A percentile compares a stretch with the other conserved stretches of the same genome.
Evolutionary conservation across 768 basidiomycete species (phyloP).

Genomic region (Russula dissimulans): DNA sequence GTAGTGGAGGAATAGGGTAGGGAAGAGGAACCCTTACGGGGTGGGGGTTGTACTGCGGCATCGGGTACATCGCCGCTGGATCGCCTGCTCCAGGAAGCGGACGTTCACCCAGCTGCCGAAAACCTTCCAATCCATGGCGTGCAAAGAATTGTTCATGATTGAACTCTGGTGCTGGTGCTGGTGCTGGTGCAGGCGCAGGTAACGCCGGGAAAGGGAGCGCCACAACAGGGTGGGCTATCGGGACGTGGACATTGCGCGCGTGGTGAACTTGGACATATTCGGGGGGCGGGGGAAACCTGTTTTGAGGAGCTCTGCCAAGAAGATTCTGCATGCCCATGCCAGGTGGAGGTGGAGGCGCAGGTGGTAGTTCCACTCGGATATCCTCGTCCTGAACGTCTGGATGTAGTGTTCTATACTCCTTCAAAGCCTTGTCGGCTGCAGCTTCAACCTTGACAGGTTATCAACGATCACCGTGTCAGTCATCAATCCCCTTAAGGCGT

Average conservation of each 20-base stretch:
- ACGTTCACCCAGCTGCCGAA: not conserved
- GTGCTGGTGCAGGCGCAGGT: not conserved
- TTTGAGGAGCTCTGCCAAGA: not conserved
- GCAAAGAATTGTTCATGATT: slow-evolving; percentile 4
- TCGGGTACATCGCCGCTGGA: not conserved
- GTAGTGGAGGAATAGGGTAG: not conserved
- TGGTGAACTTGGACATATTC: slow-evolving; percentile 13
- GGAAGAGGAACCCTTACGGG: not conserved
- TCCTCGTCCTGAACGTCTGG: slow-evolving; percentile 54
- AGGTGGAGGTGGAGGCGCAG: not conserved
- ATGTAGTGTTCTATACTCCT: slow-evolving; percentile 47
- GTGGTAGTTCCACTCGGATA: slow-evolving; percentile 58
- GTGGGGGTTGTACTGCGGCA: not conserved
- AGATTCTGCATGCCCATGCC: not conserved
- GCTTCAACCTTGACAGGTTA: slow-evolving; percentile 45
- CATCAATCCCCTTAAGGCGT: not conserved
- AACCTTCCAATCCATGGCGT: not conserved
- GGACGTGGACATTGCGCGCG: slow-evolving; percentile 7
- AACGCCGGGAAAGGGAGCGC: not conserved
- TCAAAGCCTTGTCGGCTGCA: slow-evolving; percentile 58
- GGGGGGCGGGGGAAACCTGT: not conserved
- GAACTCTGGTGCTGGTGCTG: not conserved
- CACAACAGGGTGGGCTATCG: slow-evolving; percentile 12
- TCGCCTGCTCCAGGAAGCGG: not conserved
- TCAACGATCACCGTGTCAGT: not conserved